Evolutionary conservation across 805 yeast species (phyloP).

Genomic region (Saccharomycopsis sp.): DNA sequence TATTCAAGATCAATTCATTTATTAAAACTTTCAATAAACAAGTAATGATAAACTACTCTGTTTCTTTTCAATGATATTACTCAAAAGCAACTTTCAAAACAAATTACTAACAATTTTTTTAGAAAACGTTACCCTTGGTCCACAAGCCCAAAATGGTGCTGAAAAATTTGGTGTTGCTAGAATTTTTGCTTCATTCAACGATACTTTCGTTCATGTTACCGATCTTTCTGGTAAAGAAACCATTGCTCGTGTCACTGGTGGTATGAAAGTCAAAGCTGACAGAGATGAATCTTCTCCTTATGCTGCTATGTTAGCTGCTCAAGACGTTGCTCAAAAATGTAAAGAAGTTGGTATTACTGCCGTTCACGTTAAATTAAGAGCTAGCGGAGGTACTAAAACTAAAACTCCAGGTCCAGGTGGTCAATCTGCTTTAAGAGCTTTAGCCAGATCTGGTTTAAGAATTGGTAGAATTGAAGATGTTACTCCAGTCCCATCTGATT

Average conservation of each 20-base stretch:
- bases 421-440: conserved; percentile 97
- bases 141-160: conserved; percentile 93
- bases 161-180: conserved; percentile 99
- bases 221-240: conserved; percentile 99
- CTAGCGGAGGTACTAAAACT: conserved; percentile 99
- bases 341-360: conserved; percentile 99
- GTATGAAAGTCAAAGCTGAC: conserved; percentile 99
- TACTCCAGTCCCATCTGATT: conserved; percentile 99
- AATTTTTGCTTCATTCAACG: conserved; percentile 99
- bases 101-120: background rate
- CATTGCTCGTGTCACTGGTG: conserved; percentile 99
- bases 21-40: too few species aligned
- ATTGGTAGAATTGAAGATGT: conserved; percentile 99
- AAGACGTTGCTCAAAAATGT: conserved; percentile 97
- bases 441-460: conserved; percentile 99
- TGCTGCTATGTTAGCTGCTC: conserved; percentile 99
- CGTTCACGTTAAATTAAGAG: conserved; percentile 98
- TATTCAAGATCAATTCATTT: too few species aligned
- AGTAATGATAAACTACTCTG: too few species aligned
- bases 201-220: conserved; percentile 99
- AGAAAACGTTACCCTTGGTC: conserved; percentile 61
- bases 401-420: conserved; percentile 99
- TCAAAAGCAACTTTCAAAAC: too few species aligned
- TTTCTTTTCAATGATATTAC: too few species aligned
- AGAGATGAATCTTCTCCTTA: conserved; percentile 99